These are phyloP conservation scores for Porosira glacialis DNA, from an alignment of 352 stramenopile species.

Conservation along the genomic window DNA sequence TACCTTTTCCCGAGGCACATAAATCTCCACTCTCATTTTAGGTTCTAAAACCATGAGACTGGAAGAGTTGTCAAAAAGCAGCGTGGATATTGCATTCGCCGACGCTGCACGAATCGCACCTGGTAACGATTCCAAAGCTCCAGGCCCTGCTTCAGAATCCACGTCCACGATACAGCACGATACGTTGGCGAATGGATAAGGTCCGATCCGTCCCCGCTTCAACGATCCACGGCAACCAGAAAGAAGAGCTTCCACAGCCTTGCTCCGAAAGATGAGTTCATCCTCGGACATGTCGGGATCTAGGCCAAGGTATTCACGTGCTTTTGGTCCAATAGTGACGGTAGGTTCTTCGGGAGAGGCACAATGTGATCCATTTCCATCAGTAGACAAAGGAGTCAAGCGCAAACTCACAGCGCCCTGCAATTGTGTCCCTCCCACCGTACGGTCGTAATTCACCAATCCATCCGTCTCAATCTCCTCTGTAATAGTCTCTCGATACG, in stretches of 20 bases:
- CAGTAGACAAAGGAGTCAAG: constrained; percentile 54
- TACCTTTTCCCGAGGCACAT: constrained; percentile 79
- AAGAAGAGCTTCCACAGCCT: constrained; percentile 58
- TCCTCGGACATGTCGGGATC: constrained; percentile 48
- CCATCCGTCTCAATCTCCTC: constrained; percentile 66
- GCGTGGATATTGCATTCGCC: too few relatives aligned
- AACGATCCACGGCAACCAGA: constrained; percentile 68
- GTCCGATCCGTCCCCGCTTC: constrained; percentile 62
- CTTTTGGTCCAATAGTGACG: constrained; percentile 56
- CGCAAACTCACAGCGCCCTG: constrained; percentile 66
- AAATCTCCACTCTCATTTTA: constrained; percentile 82
- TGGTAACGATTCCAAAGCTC: constrained; percentile 58
- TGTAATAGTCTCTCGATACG: constrained; percentile 86
- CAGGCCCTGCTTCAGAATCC: constrained; percentile 67
- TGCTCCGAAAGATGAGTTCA: too few relatives aligned
- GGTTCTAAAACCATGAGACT: constrained; percentile 78
- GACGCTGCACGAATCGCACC: constrained; percentile 69
- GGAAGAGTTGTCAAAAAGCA: too few relatives aligned
- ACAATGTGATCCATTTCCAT: too few relatives aligned
- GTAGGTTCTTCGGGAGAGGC: constrained; percentile 61
- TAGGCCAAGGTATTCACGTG: constrained; percentile 58
- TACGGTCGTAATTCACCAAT: constrained; percentile 73
- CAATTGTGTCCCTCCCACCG: constrained; percentile 66
- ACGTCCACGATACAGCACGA: constrained; percentile 68
- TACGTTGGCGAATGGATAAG: constrained; percentile 68